Evolutionary conservation across 2,329 filamentous ascomycete genomes (phyloP), one percentile per base, ranked within the genome.

Genomic region (Chaetomium strumarium): DNA sequence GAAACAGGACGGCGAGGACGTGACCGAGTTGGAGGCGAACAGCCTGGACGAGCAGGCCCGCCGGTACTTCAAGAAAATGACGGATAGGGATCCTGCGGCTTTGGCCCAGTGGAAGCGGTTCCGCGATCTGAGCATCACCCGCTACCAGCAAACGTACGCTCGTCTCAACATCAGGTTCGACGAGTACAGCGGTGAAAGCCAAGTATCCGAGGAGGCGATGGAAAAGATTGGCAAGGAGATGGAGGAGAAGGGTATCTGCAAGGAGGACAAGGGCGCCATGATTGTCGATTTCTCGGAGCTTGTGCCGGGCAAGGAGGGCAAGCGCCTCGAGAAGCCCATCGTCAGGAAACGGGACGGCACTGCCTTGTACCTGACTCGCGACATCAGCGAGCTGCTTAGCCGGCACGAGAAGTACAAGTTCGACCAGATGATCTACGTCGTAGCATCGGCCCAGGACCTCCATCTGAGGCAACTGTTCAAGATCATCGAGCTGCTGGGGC

Each of bases 391-490:
- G 63, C 78, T 88, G 29, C 70, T 90, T 49, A 79, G 83, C 63
- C 80, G 87, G 51, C 60, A 80, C 44, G 74, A 83, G 19, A 77
- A 78, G 63, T 81, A 82, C 70, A 67, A 81, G 11, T 89, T 88
- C 61, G 85, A 90, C 70, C 81, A 88, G 66, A 88, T 90, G 85
- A 85, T 90, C 56, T 90, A 90, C 63, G 86, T 90, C 10, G 81
- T 90, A 30, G 85, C 85, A 1, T 83, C 79, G 19, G 80, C 84
- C 58, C 86, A 90, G 62, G 85, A 87, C 61, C 73, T 86, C 12
- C 86, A 90, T 64, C 75, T 90, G 50, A 81, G 81, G 62, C 85
- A 89, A 66, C 74, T 90, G 14, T 87, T 88, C 75, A 88, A 88
- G 72, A 87, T 89, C 34, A 74, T 90, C 54, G 81, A 88, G 64